A percentile compares a stretch with the other conserved stretches of the same genome.
These are phyloP conservation scores for Didymosphaeria variabile DNA, from an alignment of 2,329 filamentous ascomycete species.

Conservation along the genomic window DNA sequence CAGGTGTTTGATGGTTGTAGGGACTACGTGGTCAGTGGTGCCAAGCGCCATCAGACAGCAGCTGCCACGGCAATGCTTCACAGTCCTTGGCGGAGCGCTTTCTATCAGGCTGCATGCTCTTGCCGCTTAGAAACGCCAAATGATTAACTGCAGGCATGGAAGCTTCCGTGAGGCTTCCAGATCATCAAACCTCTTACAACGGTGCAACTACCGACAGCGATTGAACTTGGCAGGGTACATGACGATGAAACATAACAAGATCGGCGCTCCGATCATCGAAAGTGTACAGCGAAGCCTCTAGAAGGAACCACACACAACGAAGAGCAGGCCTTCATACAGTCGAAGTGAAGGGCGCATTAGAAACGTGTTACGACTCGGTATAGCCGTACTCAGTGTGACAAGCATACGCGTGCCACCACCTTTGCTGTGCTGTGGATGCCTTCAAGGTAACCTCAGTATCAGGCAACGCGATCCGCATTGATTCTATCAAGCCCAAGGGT, in stretches of 20 bases:
- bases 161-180: slow-evolving; percentile 19
- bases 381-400: background rate
- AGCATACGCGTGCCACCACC: background rate
- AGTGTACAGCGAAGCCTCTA: background rate
- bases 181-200: slow-evolving; percentile 20
- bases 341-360: background rate
- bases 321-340: background rate
- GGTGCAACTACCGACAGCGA: slow-evolving; percentile 14
- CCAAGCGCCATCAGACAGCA: slow-evolving; percentile 6
- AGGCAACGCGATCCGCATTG: background rate
- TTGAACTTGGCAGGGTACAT: background rate
- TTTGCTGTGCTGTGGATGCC: background rate
- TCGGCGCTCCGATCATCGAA: background rate
- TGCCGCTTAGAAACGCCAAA: background rate
- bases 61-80: slow-evolving; percentile 5
- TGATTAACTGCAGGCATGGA: background rate
- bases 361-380: background rate
- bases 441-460: background rate
- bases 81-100: background rate
- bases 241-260: background rate
- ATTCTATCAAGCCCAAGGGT: background rate
- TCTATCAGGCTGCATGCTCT: background rate
- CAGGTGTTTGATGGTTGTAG: slow-evolving; percentile 8
- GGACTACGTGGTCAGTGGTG: slow-evolving; percentile 1
- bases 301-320: background rate